Evolutionary conservation across 2,329 filamentous ascomycete genomes (phyloP).

Genomic region (Malbranchea zuffiana): DNA sequence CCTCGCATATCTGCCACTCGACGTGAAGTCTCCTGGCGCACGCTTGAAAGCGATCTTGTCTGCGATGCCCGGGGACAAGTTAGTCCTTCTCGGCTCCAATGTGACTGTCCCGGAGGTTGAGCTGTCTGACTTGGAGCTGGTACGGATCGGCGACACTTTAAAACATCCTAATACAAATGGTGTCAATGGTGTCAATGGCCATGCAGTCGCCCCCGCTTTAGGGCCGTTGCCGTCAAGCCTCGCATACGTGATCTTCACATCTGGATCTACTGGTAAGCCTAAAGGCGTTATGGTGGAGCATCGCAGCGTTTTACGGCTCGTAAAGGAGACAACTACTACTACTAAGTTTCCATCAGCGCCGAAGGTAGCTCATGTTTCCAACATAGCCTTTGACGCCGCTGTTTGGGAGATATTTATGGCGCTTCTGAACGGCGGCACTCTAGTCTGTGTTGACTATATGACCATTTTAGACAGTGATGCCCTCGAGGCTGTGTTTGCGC

Average conservation of each 20-base stretch:
- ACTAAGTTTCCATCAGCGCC: not conserved
- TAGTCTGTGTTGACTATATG: not conserved
- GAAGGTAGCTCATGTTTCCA: slow-evolving; percentile 1
- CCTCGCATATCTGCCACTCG: no score
- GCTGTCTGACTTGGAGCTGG: not conserved
- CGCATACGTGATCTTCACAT: slow-evolving; percentile 70
- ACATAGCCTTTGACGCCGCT: slow-evolving; percentile 1
- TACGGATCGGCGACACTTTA: not conserved
- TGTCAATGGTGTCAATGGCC: no score
- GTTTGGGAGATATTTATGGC: not conserved
- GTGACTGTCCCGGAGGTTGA: not conserved
- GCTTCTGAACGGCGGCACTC: slow-evolving; percentile 2
- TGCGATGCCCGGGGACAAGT: no score
- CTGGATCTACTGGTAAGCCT: slow-evolving; percentile 71
- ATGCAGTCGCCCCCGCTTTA: no score
- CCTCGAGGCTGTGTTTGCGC: no score
- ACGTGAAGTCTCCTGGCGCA: no score
- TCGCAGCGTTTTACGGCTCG: not conserved
- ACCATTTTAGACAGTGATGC: no score
- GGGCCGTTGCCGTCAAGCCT: no score
- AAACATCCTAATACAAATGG: no score
- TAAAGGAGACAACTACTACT: not conserved
- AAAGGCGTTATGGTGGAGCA: slow-evolving; percentile 60
- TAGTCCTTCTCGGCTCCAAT: no score
- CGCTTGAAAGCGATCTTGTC: no score